Percentiles rank a stretch among this genome's conserved stretches.
phyloP scores from a whole-genome alignment of 1,284 basidiomycete species.

The Leccinum pachyderme region DNA sequence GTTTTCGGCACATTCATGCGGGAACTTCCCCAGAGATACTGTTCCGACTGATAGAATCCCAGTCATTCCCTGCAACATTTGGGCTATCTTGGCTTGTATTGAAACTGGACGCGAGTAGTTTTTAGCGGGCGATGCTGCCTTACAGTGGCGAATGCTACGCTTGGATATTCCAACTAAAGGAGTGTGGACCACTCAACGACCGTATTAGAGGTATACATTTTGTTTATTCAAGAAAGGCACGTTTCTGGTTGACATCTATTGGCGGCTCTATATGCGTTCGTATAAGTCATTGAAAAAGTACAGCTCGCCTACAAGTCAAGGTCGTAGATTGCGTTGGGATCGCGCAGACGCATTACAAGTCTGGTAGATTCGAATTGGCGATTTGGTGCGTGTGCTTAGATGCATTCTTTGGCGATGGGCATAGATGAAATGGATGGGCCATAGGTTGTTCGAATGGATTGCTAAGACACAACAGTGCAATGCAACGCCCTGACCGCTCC shows the following conservation, averaged over 20 bases:
- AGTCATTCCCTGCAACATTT: neutral
- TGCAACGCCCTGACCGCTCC: too few relatives aligned
- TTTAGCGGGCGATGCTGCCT: too few relatives aligned
- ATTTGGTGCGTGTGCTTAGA: conserved; percentile 51
- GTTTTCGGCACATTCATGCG: too few relatives aligned
- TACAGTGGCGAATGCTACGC: too few relatives aligned
- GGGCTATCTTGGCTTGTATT: conserved; percentile 48
- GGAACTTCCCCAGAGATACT: neutral
- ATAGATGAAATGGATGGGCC: neutral
- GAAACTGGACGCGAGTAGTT: conserved; percentile 58
- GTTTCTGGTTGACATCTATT: conserved; percentile 48
- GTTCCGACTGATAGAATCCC: neutral
- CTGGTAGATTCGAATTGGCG: conserved; percentile 80
- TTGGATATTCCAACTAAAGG: too few relatives aligned
- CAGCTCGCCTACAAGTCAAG: conserved; percentile 44
- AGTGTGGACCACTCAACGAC: too few relatives aligned
- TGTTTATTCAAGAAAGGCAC: conserved; percentile 27
- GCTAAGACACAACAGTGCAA: conserved; percentile 18
- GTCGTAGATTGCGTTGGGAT: conserved; percentile 83
- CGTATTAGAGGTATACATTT: too few relatives aligned
- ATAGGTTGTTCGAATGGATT: conserved; percentile 86
- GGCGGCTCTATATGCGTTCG: neutral
- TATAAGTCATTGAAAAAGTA: conserved; percentile 26
- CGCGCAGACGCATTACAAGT: conserved; percentile 79
- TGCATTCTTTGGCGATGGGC: neutral